phyloP scores from a whole-genome alignment of 352 stramenopile genomes.

The Globisporangium apiculatum region DNA sequence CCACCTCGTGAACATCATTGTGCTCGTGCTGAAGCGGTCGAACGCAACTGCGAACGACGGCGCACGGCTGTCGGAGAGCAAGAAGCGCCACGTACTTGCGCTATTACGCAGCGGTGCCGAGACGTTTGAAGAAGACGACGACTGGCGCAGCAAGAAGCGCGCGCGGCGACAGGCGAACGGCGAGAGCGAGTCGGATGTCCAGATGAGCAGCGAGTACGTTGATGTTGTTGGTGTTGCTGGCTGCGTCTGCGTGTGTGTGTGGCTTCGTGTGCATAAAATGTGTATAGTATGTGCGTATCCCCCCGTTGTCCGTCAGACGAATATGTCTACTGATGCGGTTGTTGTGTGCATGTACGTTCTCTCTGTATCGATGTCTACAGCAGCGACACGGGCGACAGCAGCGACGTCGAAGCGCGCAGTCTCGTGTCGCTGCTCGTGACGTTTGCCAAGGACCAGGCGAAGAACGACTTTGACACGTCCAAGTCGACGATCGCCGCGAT shows the following conservation, averaged over 20 bases:
- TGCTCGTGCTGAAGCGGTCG: slow-evolving; percentile 45
- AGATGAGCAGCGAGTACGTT: slow-evolving; percentile 62
- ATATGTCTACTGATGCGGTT: slow-evolving; percentile 1
- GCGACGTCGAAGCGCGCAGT: slow-evolving; percentile 56
- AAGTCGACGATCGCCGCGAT: slow-evolving; percentile 75
- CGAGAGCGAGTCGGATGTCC: slow-evolving; percentile 36
- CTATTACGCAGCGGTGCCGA: slow-evolving; percentile 52
- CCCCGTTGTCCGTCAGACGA: background rate
- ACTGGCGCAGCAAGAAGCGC: slow-evolving; percentile 53
- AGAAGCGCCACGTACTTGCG: slow-evolving; percentile 36
- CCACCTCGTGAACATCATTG: slow-evolving; percentile 59
- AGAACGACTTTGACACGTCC: slow-evolving; percentile 69
- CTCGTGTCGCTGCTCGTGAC: slow-evolving; percentile 51
- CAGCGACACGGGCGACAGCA: slow-evolving; percentile 44
- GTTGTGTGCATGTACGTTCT: background rate
- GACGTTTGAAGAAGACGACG: slow-evolving; percentile 52
- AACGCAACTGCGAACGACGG: slow-evolving; percentile 16
- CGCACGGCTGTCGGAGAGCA: slow-evolving; percentile 30
- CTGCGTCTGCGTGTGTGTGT: no score
- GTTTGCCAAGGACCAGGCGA: slow-evolving; percentile 60
- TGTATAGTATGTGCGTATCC: background rate
- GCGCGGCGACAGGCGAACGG: slow-evolving; percentile 46
- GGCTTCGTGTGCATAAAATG: no score
- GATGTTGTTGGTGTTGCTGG: no score
- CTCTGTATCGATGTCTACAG: slow-evolving; percentile 11